Base-by-base conservation (phyloP, 164 flowering plant species). In the Echeveria elegans region DNA sequence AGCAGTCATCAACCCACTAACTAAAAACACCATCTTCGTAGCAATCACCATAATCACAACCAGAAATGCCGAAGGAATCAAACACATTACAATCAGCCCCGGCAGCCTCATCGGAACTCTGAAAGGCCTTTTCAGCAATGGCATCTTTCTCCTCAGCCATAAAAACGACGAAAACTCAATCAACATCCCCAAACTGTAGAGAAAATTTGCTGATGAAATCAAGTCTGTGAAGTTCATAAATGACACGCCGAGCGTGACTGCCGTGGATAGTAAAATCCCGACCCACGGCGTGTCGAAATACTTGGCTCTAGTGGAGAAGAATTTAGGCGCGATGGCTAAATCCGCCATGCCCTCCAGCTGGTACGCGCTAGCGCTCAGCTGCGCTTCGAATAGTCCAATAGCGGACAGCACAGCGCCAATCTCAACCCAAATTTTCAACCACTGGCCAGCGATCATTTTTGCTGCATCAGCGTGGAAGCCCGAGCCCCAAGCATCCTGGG, bases 281-380 rank as follows among this genome's bases (percentile, higher is more conserved):
- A 86, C 75, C 86, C 86, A 81, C 0, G 90, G 86, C 19, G 88
- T 86, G 26, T 74, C 69, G 72, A 83, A 83, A 83, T 81, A 71
- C 69, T 74, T 80, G 2, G 90, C 81, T 32, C 88, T 61, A 1
- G 32, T 3, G 1, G 68, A 77, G 34, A 78, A 86, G 36, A 83
- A 74, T 41, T 43, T 72, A 0, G 90, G 88, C 66, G 82, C 29
- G 34, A 77, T 36, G 6, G 79, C 88, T 8, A 79, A 41, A n/a
- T 79, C 82, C 5, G 90, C 86, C 90, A 86, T 86, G 0, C 90
- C 90, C 29, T 70, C 59, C 24, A 83, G 29, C 68, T 84, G 88
- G 70, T 66, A 86, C 0, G 82, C 82, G 63, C 77, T 21, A 69
- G 85, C 78, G 74, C 90, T 86, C 43, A 83, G 34, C 36, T 86